These are phyloP conservation scores for Violaceomyces palustris DNA, from an alignment of 1,284 basidiomycete species.

Conservation along the genomic window DNA sequence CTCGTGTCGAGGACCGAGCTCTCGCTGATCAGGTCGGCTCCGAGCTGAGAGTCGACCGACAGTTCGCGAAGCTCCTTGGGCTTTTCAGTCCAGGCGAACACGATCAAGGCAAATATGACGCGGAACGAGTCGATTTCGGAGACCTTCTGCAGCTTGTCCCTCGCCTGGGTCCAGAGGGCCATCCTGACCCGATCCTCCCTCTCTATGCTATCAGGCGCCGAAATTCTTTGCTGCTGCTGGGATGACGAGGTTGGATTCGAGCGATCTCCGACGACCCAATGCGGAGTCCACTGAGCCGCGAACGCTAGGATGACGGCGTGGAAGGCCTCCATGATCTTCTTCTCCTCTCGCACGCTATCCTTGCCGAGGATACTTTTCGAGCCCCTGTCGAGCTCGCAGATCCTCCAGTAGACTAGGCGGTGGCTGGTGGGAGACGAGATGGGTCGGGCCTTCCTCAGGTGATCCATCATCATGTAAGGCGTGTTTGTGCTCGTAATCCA, in stretches of 20 bases:
- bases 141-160: slow-evolving; percentile 11
- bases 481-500: slow-evolving; percentile 17
- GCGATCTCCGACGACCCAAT: slow-evolving; percentile 2
- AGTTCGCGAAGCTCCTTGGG: slow-evolving; percentile 10
- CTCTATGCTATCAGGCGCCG: not conserved
- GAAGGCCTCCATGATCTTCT: slow-evolving; percentile 15
- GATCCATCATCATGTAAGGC: slow-evolving; percentile 12
- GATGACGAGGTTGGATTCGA: not conserved
- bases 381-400: slow-evolving; percentile 19
- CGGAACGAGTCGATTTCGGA: slow-evolving; percentile 15
- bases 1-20: slow-evolving; percentile 16
- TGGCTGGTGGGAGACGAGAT: not conserved
- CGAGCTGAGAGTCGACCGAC: not conserved
- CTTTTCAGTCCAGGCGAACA: slow-evolving; percentile 21
- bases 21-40: slow-evolving; percentile 8
- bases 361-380: slow-evolving; percentile 5
- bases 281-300: slow-evolving; percentile 11
- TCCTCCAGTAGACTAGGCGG: slow-evolving; percentile 16
- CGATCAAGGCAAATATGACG: slow-evolving; percentile 17
- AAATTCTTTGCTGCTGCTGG: not conserved
- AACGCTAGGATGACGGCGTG: slow-evolving; percentile 17
- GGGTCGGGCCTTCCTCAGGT: no score
- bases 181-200: slow-evolving; percentile 9
- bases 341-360: slow-evolving; percentile 1
- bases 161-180: slow-evolving; percentile 10